Conservation (phyloP, 495 filamentous ascomycete genomes). For the Aspergillus indologenus region DNA sequence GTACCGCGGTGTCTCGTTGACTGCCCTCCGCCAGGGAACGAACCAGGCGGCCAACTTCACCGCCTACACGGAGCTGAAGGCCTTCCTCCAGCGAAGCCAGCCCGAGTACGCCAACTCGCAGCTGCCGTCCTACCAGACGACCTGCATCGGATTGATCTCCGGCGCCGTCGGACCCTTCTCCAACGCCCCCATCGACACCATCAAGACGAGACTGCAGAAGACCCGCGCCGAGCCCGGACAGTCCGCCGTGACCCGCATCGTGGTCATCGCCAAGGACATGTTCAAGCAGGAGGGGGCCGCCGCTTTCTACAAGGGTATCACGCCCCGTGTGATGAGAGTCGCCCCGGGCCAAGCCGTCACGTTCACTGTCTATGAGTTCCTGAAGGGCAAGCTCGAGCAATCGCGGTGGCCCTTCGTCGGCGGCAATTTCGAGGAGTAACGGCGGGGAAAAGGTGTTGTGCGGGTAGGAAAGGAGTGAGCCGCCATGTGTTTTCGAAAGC, state of each 20-base stretch:
- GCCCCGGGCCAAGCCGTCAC: slow-evolving; percentile 97
- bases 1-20: slow-evolving; percentile 90
- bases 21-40: slow-evolving; percentile 87
- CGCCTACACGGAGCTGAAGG: slow-evolving; percentile 92
- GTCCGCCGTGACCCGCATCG: slow-evolving; percentile 72
- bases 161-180: slow-evolving; percentile 94
- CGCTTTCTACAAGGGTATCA: slow-evolving; percentile 99
- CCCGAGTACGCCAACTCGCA: slow-evolving; percentile 54
- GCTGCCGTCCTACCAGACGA: slow-evolving; percentile 86
- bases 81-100: slow-evolving; percentile 65
- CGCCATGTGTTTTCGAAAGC: slow-evolving; percentile 29
- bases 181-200: slow-evolving; percentile 98
- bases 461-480: slow-evolving; percentile 5
- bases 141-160: slow-evolving; percentile 82
- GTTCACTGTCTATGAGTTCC: slow-evolving; percentile 93
- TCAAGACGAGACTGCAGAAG: slow-evolving; percentile 95
- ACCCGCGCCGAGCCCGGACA: slow-evolving; percentile 79
- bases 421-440: slow-evolving; percentile 72
- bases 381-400: slow-evolving; percentile 79
- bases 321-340: slow-evolving; percentile 93
- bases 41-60: slow-evolving; percentile 99
- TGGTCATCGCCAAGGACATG: slow-evolving; percentile 81
- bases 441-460: slow-evolving; percentile 6
- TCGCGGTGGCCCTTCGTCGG: slow-evolving; percentile 62
- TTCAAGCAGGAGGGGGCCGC: slow-evolving; percentile 91